Conservation (phyloP, 2,329 filamentous ascomycete genomes). For the Hypoxylon rubiginosum region DNA sequence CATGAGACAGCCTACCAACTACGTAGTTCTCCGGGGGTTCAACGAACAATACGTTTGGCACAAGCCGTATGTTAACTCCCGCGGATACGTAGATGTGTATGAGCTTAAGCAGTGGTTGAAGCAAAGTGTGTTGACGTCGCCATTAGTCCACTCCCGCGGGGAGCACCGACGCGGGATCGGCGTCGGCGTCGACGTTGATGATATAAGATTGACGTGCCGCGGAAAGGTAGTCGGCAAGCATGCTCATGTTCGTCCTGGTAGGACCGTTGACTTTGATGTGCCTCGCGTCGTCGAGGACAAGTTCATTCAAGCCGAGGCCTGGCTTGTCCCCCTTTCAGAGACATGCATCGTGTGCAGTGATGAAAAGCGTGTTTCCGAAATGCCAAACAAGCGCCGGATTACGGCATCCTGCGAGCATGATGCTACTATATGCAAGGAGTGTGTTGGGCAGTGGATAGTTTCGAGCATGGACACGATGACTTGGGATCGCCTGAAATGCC, state of each 20-base stretch:
- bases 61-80: conserved; percentile 25
- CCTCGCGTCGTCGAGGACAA: conserved; percentile 44
- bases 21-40: conserved; percentile 50
- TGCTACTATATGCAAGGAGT: conserved; percentile 51
- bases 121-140: conserved; percentile 33
- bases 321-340: conserved; percentile 51
- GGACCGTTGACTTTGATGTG: conserved; percentile 51
- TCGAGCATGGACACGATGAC: conserved; percentile 48
- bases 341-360: conserved; percentile 54
- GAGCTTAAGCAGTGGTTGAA: conserved; percentile 42
- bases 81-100: conserved; percentile 25
- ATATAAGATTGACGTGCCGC: conserved; percentile 38
- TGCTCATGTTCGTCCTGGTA: conserved; percentile 44
- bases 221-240: conserved; percentile 33
- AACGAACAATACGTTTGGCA: conserved; percentile 54
- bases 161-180: conserved; percentile 27
- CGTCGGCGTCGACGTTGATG: conserved; percentile 34
- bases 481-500: conserved; percentile 55
- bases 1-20: conserved; percentile 39
- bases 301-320: conserved; percentile 52
- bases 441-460: conserved; percentile 53
- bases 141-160: conserved; percentile 29
- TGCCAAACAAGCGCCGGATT: conserved; percentile 48
- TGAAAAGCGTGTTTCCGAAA: conserved; percentile 52
- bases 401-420: conserved; percentile 50